Evolutionary conservation across 1,284 basidiomycete species (phyloP).

Genomic region (Ceratobasidium sp.): DNA sequence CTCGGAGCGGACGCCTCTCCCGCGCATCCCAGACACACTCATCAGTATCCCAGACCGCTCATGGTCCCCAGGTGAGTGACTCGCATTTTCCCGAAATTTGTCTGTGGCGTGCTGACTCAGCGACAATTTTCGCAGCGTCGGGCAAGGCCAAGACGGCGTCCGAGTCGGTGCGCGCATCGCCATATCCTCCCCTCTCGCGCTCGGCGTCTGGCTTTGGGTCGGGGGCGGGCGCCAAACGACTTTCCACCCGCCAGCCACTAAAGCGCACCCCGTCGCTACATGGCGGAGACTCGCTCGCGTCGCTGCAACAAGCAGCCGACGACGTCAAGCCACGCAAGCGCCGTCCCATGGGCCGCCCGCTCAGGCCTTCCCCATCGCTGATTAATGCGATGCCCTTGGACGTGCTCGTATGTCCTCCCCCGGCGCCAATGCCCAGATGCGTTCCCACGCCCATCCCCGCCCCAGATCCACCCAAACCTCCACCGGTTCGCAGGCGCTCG

Average conservation of each 20-base stretch:
- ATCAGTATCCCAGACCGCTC: neutral
- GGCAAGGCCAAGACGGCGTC: slow-evolving; percentile 18
- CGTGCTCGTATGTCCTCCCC: slow-evolving; percentile 23
- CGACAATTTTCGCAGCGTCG: slow-evolving; percentile 8
- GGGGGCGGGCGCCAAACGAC: slow-evolving; percentile 5
- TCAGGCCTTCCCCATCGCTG: slow-evolving; percentile 21
- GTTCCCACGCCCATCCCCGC: slow-evolving; percentile 1
- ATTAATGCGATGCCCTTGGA: slow-evolving; percentile 14
- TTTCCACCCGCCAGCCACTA: slow-evolving; percentile 5
- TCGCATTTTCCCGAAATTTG: neutral
- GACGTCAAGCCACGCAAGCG: neutral
- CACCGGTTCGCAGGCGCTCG: slow-evolving; percentile 2
- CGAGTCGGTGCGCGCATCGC: slow-evolving; percentile 15
- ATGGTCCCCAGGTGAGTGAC: slow-evolving; percentile 8
- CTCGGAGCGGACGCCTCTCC: slow-evolving; percentile 20
- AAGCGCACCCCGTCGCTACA: slow-evolving; percentile 22
- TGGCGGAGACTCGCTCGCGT: slow-evolving; percentile 17
- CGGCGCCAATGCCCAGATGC: neutral
- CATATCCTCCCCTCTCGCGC: slow-evolving; percentile 17
- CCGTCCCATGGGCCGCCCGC: neutral
- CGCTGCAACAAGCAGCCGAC: slow-evolving; percentile 3
- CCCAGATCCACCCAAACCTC: neutral
- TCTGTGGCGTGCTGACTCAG: slow-evolving; percentile 11
- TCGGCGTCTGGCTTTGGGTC: slow-evolving; percentile 14
- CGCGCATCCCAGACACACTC: slow-evolving; percentile 23